These are phyloP conservation scores for Rubia tinctorum DNA, from an alignment of 305 asterid genomes.

Conservation along the genomic window DNA sequence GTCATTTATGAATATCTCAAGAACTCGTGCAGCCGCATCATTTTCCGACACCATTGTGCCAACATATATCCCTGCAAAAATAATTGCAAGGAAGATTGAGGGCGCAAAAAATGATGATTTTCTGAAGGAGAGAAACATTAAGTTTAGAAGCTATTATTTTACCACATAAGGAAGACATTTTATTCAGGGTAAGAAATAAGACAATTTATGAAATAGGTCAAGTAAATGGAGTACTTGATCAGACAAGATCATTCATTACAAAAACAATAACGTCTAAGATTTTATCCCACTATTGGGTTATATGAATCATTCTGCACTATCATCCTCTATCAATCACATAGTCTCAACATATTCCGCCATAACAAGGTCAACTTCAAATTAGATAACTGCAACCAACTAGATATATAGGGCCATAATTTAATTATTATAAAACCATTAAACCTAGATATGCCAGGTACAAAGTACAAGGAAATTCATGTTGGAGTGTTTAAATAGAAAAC, in stretches of 20 bases:
- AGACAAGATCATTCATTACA: background rate
- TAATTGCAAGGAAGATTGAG: too few relatives aligned
- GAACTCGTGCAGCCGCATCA: too few relatives aligned
- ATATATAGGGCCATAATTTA: background rate
- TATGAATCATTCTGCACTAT: background rate
- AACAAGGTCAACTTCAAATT: background rate
- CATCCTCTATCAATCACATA: background rate
- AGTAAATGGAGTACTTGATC: background rate
- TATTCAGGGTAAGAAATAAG: background rate
- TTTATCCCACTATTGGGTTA: background rate
- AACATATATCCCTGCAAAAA: too few relatives aligned
- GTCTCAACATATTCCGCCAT: background rate
- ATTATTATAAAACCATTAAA: background rate
- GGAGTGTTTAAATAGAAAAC: background rate
- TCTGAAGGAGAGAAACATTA: conserved; percentile 38
- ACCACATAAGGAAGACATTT: background rate
- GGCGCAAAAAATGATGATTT: too few relatives aligned
- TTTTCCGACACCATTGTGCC: too few relatives aligned
- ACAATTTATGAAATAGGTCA: background rate
- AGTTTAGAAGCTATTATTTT: conserved; percentile 11
- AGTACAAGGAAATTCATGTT: too few relatives aligned
- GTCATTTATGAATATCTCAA: too few relatives aligned
- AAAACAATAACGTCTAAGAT: background rate
- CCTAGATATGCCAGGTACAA: too few relatives aligned
- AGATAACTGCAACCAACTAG: background rate